Evolutionary conservation across 352 stramenopile species (phyloP), one percentile per base, ranked within the genome.

Genomic region (Globisporangium lucens): DNA sequence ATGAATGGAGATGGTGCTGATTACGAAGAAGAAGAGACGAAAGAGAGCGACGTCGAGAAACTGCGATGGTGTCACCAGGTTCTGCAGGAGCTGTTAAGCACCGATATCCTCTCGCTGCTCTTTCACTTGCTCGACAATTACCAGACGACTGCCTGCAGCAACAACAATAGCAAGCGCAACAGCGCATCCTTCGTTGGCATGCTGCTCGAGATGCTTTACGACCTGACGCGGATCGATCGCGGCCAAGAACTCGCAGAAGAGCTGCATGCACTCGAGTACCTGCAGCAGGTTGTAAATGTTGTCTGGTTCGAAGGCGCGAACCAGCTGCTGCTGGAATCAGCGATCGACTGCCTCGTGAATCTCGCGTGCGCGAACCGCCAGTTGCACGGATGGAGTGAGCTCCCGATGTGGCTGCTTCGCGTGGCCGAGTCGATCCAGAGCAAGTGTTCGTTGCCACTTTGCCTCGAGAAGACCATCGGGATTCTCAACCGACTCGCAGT

Each of bases 281-380:
- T 87, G 7, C 73, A 76, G 20, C 63, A 72, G 43, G 71, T 72
- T 0, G 65, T 82, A 20, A 47, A 75, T 13, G 47, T 68, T 17
- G 53, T 81, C 12, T 75, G 68, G 73, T 38, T 66, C 15, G 24
- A 74, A 9, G 64, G 55, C 10, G 63, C 62, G 0, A 70, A 78
- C 9, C 35, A 56, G n/a, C 38, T 7, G 6, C 57, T 85, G 43
- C 41, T 85, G 3, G 79, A 87, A 56, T 60, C 77, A 8, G 75
- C 69, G 0, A 61, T 87, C 33, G 79, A 87, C 57, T 78, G 76
- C 20, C 62, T 87, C 33, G 71, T 83, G 2, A 85, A 87, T 59
- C 59, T 81, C 8, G 76, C 75, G 27, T 82, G 79, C 57, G 80
- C 71, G 3, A 75, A 76, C 41, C 68, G 68, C 22, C 63, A 61